phyloP scores from a whole-genome alignment of 2,329 filamentous ascomycete genomes.

The Helicocarpus griseus region DNA sequence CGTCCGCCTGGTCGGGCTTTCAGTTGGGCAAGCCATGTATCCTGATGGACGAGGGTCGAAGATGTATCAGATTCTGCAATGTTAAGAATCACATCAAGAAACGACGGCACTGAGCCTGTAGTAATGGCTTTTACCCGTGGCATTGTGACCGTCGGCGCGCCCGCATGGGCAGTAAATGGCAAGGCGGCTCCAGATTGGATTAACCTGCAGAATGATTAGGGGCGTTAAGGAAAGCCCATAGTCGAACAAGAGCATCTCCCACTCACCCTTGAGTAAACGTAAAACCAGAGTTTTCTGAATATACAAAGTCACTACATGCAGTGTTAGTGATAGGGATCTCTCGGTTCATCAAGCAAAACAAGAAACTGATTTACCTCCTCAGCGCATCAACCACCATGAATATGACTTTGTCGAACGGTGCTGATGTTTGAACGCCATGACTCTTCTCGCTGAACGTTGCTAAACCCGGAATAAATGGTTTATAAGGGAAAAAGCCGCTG shows the following conservation, averaged over 20 bases:
- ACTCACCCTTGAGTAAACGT: constrained; percentile 72
- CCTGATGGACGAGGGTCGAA: constrained; percentile 76
- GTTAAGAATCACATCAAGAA: constrained; percentile 92
- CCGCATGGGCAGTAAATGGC: constrained; percentile 90
- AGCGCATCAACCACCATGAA: constrained; percentile 98
- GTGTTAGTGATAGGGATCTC: neutral
- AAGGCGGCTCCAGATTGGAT: constrained; percentile 75
- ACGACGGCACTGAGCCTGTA: constrained; percentile 95
- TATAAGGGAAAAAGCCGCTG: constrained; percentile 93
- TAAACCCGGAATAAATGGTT: constrained; percentile 79
- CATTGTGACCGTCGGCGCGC: constrained; percentile 98
- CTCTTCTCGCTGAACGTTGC: constrained; percentile 53
- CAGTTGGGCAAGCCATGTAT: constrained; percentile 94
- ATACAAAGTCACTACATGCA: constrained; percentile 75
- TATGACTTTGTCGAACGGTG: constrained; percentile 78
- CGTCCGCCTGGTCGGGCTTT: constrained; percentile 61
- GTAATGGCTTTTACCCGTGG: constrained; percentile 94
- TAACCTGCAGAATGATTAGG: constrained; percentile 45
- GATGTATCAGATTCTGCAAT: constrained; percentile 89
- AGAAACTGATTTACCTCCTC: constrained; percentile 53
- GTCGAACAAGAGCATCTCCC: no score
- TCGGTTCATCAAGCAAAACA: neutral
- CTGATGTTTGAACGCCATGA: constrained; percentile 46
- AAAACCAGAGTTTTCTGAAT: constrained; percentile 69
- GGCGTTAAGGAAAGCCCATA: no score